These are phyloP conservation scores for Geotrichum aggregatum DNA, from an alignment of 1,139 yeast genomes.

Conservation along the genomic window DNA sequence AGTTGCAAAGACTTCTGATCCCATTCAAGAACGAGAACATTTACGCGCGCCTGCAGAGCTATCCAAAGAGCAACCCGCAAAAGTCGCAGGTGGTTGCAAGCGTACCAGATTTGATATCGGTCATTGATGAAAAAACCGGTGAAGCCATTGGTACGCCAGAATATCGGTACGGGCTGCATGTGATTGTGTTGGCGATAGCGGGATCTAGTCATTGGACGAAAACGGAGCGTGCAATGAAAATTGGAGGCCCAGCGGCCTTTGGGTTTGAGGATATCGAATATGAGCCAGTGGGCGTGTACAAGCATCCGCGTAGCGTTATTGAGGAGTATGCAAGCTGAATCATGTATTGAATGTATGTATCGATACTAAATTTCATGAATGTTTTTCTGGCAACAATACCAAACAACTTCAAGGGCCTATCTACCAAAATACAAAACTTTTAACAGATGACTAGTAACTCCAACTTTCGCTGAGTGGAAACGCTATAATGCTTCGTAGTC, in stretches of 20 bases:
- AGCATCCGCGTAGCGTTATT: slow-evolving; percentile 24
- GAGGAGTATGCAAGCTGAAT: not conserved
- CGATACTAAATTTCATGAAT: no score
- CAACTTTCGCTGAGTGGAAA: no score
- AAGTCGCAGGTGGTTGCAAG: slow-evolving; percentile 34
- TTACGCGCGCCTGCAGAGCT: slow-evolving; percentile 34
- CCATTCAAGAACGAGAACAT: slow-evolving; percentile 50
- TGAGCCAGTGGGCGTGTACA: slow-evolving; percentile 40
- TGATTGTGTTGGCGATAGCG: slow-evolving; percentile 43
- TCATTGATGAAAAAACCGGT: slow-evolving; percentile 44
- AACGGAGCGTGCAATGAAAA: slow-evolving; percentile 38
- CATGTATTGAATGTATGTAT: no score
- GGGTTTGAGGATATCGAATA: slow-evolving; percentile 40
- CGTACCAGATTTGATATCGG: slow-evolving; percentile 48
- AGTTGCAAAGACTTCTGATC: slow-evolving; percentile 32
- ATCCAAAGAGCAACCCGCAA: slow-evolving; percentile 21
- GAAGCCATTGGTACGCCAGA: slow-evolving; percentile 50
- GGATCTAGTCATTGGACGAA: slow-evolving; percentile 44
- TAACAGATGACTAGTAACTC: no score
- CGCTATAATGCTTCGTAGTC: not conserved
- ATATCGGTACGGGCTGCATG: slow-evolving; percentile 45
- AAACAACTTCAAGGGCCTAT: no score
- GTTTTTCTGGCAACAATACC: no score
- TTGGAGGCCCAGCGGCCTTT: slow-evolving; percentile 45
- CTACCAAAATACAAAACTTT: no score